phyloP scores from a whole-genome alignment of 1,284 basidiomycete species.

The Boletus sp. region DNA sequence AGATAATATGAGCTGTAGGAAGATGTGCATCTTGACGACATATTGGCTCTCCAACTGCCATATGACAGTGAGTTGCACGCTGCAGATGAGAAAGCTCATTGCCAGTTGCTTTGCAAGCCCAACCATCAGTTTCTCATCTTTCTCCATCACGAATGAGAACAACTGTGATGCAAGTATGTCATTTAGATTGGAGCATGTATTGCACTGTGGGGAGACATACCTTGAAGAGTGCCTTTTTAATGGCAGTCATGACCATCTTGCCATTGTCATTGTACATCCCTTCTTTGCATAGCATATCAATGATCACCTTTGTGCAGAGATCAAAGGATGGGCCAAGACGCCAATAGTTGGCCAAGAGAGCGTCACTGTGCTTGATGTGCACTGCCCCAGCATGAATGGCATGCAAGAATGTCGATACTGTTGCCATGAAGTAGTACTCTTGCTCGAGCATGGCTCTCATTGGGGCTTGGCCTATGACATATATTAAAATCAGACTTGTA shows the following conservation, averaged over 20 bases:
- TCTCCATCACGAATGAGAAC: conserved; percentile 73
- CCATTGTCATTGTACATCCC: conserved; percentile 78
- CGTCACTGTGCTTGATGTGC: conserved; percentile 74
- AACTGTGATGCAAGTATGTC: conserved; percentile 49
- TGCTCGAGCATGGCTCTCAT: conserved; percentile 58
- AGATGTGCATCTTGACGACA: conserved; percentile 77
- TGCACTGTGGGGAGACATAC: conserved; percentile 45
- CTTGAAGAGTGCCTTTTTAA: conserved; percentile 73
- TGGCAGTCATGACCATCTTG: conserved; percentile 62
- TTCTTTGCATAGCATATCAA: conserved; percentile 88
- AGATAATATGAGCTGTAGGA: too few relatives aligned
- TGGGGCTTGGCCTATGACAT: conserved; percentile 13
- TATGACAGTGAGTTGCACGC: conserved; percentile 79
- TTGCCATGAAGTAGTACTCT: conserved; percentile 78
- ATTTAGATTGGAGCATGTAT: conserved; percentile 4
- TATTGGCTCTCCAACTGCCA: conserved; percentile 70
- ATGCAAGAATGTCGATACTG: conserved; percentile 80
- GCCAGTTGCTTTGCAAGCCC: conserved; percentile 79
- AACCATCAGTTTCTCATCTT: conserved; percentile 61
- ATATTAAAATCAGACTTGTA: background rate
- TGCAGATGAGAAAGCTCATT: conserved; percentile 76
- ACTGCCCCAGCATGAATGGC: conserved; percentile 83
- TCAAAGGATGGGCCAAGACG: conserved; percentile 83
- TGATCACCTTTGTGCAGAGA: conserved; percentile 75
- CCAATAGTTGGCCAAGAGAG: conserved; percentile 82